Evolutionary conservation across 169 alveolate genomes (phyloP), one percentile per base, ranked within the genome.

Genomic region (Plasmodium coatneyi): DNA sequence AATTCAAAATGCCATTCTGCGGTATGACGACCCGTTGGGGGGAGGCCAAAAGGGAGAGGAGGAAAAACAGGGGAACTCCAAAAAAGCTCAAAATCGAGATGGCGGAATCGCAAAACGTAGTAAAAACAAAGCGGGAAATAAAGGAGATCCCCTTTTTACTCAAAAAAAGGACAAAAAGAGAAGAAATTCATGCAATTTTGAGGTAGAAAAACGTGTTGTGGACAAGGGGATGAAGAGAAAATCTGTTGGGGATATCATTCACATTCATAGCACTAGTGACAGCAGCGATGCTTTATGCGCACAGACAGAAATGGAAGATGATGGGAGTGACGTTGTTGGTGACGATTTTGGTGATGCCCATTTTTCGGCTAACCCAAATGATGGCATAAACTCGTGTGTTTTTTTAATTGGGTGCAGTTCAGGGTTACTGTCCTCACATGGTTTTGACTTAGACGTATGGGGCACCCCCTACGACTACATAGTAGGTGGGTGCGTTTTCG

Each of bases 391-490:
- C 2, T 94, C 96, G 19, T 92, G 95, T 56, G 96, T 79, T 46
- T 93, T 95, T 28, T 92, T 95, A 80, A 92, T 94, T 60, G 97
- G 97, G 32, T 95, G 97, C 60, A 95, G 97, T 93, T 92, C 96
- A 78, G 97, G 94, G 54, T 93, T 91, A n/a, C 76, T 92, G 36
- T 80, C 95, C 0, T 83, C 94, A 1, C 93, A 84, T 56, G 94
- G 95, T 7, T 84, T 83, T 52, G 92, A 83, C 74, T 82, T 91
- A 41, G 95, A 92, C 36, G 89, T 56, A 25, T 94, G 96, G 95
- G 93, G 95, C 36, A 79, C 87, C 28, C 93, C 95, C 4, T 91
- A 71, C 82, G 95, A 94, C 52, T 94, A 82, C 72, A 83, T 94
- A 22, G 91, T 94, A 22, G 96, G 96, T 12, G 96, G 96, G 12